These are phyloP conservation scores for Acanthamoeba royreba DNA, from an alignment of 208 protist genomes.

Conservation along the genomic window DNA sequence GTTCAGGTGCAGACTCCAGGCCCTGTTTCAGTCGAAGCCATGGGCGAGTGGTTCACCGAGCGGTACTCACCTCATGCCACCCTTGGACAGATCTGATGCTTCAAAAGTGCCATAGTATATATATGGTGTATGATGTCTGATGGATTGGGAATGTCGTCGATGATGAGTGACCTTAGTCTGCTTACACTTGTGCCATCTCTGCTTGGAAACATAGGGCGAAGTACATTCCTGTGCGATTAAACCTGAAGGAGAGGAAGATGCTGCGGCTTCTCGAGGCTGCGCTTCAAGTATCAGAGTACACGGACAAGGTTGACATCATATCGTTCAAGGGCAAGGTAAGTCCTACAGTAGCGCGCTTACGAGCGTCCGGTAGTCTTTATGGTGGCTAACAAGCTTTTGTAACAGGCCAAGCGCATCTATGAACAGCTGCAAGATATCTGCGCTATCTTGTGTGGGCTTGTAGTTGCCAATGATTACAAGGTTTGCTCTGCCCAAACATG, in stretches of 20 bases:
- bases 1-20: not conserved
- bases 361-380: not conserved
- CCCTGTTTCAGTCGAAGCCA: not conserved
- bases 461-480: slow-evolving; percentile 68
- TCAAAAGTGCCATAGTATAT: not conserved
- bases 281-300: slow-evolving; percentile 79
- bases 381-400: not conserved
- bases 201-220: slow-evolving; percentile 69
- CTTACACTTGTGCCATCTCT: too few relatives aligned
- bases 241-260: slow-evolving; percentile 69
- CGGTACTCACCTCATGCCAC: not conserved
- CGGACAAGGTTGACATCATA: slow-evolving; percentile 70
- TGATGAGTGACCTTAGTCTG: not conserved
- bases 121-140: not conserved
- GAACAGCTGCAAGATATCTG: slow-evolving; percentile 75
- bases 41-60: slow-evolving; percentile 8
- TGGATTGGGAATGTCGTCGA: not conserved
- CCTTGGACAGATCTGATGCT: too few relatives aligned
- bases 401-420: slow-evolving; percentile 54
- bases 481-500: not conserved
- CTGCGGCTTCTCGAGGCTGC: slow-evolving; percentile 76
- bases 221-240: slow-evolving; percentile 77
- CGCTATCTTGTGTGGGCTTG: slow-evolving; percentile 74
- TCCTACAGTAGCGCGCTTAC: not conserved
- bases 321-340: not conserved